Evolutionary conservation across 1,284 basidiomycete genomes (phyloP).

Genomic region (Melanopsichium pennsylvanicum): DNA sequence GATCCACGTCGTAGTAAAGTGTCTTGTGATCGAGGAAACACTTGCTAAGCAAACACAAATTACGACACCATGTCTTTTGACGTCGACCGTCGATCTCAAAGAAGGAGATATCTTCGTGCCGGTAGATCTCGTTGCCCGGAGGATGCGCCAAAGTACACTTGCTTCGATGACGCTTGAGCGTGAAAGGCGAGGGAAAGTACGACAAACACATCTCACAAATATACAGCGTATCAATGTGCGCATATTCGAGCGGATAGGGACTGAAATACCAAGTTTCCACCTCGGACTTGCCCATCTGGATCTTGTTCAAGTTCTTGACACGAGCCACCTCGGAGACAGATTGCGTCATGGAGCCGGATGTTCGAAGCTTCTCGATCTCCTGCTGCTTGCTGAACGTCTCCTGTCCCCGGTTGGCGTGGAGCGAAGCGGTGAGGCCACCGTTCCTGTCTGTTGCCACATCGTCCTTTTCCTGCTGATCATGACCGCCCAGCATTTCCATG

Average conservation of each 20-base stretch:
- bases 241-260: slow-evolving; percentile 97
- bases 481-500: slow-evolving; percentile 68
- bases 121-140: slow-evolving; percentile 98
- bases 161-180: slow-evolving; percentile 75
- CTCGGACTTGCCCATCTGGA: slow-evolving; percentile 95
- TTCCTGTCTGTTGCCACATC: slow-evolving; percentile 34
- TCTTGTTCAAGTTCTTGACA: slow-evolving; percentile 96
- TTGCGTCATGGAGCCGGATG: slow-evolving; percentile 98
- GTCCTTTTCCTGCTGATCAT: slow-evolving; percentile 54
- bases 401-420: slow-evolving; percentile 67
- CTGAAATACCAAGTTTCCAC: slow-evolving; percentile 99
- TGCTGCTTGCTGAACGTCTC: slow-evolving; percentile 83
- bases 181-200: slow-evolving; percentile 57
- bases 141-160: slow-evolving; percentile 94
- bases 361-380: slow-evolving; percentile 97
- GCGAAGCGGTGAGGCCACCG: slow-evolving; percentile 69
- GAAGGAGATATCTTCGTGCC: slow-evolving; percentile 93
- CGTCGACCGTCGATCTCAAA: slow-evolving; percentile 98
- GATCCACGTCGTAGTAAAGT: slow-evolving; percentile 98
- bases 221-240: slow-evolving; percentile 91
- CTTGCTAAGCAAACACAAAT: slow-evolving; percentile 94
- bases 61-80: slow-evolving; percentile 95
- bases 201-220: slow-evolving; percentile 93
- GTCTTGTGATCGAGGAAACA: slow-evolving; percentile 99
- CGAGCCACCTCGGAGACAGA: slow-evolving; percentile 95